Percentiles rank a stretch among this genome's conserved stretches.
phyloP scores from a whole-genome alignment of 345 rosid species.

The Camelina sativa region DNA sequence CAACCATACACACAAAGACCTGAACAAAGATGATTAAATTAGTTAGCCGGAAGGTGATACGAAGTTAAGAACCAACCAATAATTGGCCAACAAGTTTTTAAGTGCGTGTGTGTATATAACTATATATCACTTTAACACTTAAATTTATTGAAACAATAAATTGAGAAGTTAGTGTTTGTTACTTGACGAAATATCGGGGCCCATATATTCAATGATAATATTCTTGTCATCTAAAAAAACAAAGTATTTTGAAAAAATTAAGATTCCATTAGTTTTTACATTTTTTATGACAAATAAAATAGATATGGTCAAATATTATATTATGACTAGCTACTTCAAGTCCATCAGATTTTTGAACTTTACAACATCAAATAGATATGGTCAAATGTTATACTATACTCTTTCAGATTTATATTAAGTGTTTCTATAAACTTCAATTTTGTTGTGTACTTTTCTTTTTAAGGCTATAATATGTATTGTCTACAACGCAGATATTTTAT shows the following conservation, averaged over 20 bases:
- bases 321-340: neutral
- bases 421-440: too few relatives aligned
- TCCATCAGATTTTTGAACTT: too few relatives aligned
- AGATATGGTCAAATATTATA: neutral
- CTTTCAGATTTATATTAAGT: too few relatives aligned
- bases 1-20: neutral
- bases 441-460: too few relatives aligned
- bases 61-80: slow-evolving; percentile 13
- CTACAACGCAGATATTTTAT: too few relatives aligned
- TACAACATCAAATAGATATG: too few relatives aligned
- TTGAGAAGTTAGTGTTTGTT: slow-evolving; percentile 9
- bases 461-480: too few relatives aligned
- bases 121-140: neutral
- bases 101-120: neutral
- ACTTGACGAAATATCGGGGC: neutral
- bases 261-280: neutral
- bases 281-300: slow-evolving; percentile 10
- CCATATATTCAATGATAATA: neutral
- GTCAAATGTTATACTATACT: too few relatives aligned
- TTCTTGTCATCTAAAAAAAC: neutral
- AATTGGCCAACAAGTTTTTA: neutral
- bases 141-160: slow-evolving; percentile 6
- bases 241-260: neutral
- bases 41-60: neutral
- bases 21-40: neutral